A percentile compares a stretch with the other conserved stretches of the same genome.
phyloP scores from a whole-genome alignment of 164 flowering plant species.

The Vitis amurensis region DNA sequence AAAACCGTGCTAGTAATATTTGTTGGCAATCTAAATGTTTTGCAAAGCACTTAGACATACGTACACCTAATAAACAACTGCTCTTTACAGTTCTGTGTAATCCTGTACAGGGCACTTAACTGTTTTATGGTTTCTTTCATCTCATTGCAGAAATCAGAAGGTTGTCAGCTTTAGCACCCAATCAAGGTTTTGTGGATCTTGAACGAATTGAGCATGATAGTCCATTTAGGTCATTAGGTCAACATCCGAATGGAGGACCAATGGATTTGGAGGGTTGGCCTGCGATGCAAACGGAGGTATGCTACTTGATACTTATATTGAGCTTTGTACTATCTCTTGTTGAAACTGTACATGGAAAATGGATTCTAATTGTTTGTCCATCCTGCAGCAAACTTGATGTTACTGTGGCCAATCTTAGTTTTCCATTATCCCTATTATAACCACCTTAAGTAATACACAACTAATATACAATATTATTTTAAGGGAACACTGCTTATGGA shows the following conservation, averaged over 20 bases:
- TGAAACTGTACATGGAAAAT: neutral
- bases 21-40: too few species aligned
- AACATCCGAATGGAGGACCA: conserved; percentile 56
- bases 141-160: conserved; percentile 62
- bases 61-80: neutral
- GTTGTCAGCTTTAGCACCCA: conserved; percentile 45
- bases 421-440: too few species aligned
- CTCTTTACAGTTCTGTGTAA: neutral
- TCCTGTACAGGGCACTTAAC: neutral
- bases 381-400: neutral
- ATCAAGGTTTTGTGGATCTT: conserved; percentile 53
- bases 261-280: conserved; percentile 71
- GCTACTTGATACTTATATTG: neutral
- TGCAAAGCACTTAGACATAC: neutral
- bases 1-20: too few species aligned
- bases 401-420: too few species aligned
- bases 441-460: too few species aligned
- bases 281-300: conserved; percentile 65
- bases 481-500: too few species aligned
- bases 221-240: conserved; percentile 53
- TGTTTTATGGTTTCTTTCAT: neutral
- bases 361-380: neutral
- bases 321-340: neutral
- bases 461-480: too few species aligned
- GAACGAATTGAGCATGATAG: conserved; percentile 67